Percentiles rank a stretch among this genome's conserved stretches.
Evolutionary conservation across 257 asterid genomes (phyloP).

Genomic region (Solanum tarapatanum): DNA sequence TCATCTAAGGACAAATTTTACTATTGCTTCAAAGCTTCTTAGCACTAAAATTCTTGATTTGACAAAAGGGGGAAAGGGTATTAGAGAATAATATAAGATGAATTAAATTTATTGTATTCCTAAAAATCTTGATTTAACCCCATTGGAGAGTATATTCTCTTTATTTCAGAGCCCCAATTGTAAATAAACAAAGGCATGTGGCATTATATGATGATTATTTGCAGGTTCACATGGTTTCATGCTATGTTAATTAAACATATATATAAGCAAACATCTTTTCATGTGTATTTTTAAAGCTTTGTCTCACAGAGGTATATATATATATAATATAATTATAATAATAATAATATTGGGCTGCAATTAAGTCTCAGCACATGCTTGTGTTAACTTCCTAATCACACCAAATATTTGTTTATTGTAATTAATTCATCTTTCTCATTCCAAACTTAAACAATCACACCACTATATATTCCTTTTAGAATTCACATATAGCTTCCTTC

Average conservation of each 20-base stretch:
- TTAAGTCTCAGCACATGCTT: conserved; percentile 45
- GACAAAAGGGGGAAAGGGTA: background rate
- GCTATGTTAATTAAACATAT: conserved; percentile 17
- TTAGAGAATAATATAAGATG: background rate
- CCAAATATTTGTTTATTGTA: conserved; percentile 13
- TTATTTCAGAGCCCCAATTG: background rate
- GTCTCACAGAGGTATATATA: conserved; percentile 3
- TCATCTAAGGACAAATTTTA: background rate
- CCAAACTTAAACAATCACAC: background rate
- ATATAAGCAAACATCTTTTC: conserved; percentile 20
- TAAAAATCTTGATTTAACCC: background rate
- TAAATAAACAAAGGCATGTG: conserved; percentile 30
- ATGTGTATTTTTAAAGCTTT: conserved; percentile 16
- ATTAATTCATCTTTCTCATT: background rate
- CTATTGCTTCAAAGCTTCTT: background rate
- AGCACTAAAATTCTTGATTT: background rate
- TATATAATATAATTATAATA: no score
- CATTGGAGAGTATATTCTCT: conserved; percentile 7
- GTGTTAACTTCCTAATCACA: conserved; percentile 24
- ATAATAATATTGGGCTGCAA: conserved; percentile 17
- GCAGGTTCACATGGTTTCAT: conserved; percentile 38
- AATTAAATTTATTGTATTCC: background rate
- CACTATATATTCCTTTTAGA: background rate
- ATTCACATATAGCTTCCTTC: background rate
- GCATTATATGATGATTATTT: conserved; percentile 35